Evolutionary conservation across 352 stramenopile species (phyloP).

Genomic region (Globisporangium iwayamae): DNA sequence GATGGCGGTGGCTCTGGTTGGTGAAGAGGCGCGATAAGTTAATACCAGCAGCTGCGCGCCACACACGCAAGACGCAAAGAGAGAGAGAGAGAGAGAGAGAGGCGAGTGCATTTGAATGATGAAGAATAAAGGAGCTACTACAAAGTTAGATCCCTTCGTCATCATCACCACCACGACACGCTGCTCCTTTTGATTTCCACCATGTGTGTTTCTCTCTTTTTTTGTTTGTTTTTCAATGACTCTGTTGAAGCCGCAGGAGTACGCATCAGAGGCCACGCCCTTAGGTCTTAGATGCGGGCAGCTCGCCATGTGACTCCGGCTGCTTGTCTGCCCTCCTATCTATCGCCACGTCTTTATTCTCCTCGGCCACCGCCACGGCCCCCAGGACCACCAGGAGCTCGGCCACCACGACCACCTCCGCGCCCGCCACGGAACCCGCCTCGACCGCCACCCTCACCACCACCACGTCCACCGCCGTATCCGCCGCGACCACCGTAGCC

Average conservation of each 20-base stretch:
- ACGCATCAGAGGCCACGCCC: too few relatives aligned
- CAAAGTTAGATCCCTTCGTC: neutral
- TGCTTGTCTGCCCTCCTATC: neutral
- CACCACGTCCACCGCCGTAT: slow-evolving; percentile 23
- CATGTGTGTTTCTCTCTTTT: slow-evolving; percentile 1
- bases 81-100: too few relatives aligned
- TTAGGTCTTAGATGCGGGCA: too few relatives aligned
- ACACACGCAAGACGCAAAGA: too few relatives aligned
- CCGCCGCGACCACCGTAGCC: slow-evolving; percentile 39
- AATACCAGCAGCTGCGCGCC: too few relatives aligned
- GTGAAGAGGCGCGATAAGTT: neutral
- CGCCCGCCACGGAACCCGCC: slow-evolving; percentile 21
- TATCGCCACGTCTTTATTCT: neutral
- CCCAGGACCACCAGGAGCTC: slow-evolving; percentile 4
- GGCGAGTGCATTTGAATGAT: neutral
- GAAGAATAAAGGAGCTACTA: neutral
- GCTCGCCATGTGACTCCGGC: too few relatives aligned
- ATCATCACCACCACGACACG: neutral
- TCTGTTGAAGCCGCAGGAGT: neutral
- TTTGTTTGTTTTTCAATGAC: slow-evolving; percentile 9
- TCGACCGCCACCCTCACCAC: slow-evolving; percentile 23
- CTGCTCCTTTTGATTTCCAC: slow-evolving; percentile 6
- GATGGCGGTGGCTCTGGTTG: neutral
- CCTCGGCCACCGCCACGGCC: slow-evolving; percentile 24
- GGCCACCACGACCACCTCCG: slow-evolving; percentile 22